phyloP scores from a whole-genome alignment of 441 rosid genomes.

The Erysimum cheiri region DNA sequence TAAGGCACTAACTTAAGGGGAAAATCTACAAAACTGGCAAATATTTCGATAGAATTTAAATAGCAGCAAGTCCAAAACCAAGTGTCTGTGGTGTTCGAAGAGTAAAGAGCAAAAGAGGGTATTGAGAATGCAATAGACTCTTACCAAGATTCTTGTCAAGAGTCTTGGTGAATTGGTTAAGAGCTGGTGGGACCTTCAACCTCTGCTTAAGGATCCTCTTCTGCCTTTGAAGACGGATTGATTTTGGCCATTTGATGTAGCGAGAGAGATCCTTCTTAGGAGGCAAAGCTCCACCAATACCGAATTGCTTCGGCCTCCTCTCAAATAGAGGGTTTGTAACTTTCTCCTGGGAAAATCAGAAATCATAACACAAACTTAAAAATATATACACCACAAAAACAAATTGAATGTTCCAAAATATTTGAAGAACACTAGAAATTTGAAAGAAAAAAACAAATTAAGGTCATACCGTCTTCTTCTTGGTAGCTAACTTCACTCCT shows the following conservation, averaged over 20 bases:
- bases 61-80: neutral
- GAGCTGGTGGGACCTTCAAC: slow-evolving; percentile 91
- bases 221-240: slow-evolving; percentile 86
- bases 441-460: neutral
- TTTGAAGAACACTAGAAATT: neutral
- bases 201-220: slow-evolving; percentile 84
- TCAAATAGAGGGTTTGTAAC: slow-evolving; percentile 83
- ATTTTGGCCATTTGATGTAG: slow-evolving; percentile 83
- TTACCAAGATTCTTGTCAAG: slow-evolving; percentile 90
- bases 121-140: neutral
- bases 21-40: neutral
- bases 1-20: neutral
- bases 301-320: slow-evolving; percentile 87
- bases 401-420: neutral
- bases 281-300: slow-evolving; percentile 88
- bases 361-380: neutral
- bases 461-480: slow-evolving; percentile 52
- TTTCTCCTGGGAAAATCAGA: slow-evolving; percentile 59
- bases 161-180: slow-evolving; percentile 92
- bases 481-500: slow-evolving; percentile 56
- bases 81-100: neutral
- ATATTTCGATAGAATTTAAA: neutral
- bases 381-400: neutral
- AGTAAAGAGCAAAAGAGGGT: neutral
- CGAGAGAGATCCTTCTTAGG: slow-evolving; percentile 83